Conservation (phyloP, 306 rosid genomes). For the Trifolium dubium region DNA sequence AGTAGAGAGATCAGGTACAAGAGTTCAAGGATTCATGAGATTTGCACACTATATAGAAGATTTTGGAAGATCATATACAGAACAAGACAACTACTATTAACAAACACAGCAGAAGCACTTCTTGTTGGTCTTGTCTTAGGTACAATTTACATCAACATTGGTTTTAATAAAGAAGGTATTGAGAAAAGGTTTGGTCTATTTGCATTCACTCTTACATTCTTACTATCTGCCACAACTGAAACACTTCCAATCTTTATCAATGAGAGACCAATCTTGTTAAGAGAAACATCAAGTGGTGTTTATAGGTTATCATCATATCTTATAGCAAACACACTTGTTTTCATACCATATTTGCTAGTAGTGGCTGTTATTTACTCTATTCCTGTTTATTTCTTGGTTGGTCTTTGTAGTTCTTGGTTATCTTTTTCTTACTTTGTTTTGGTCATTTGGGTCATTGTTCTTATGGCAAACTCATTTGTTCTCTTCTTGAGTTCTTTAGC, state of each 20-base stretch:
- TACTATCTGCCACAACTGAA: slow-evolving; percentile 86
- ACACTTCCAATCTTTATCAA: slow-evolving; percentile 86
- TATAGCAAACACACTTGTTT: slow-evolving; percentile 90
- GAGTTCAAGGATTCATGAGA: slow-evolving; percentile 75
- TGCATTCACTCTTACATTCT: slow-evolving; percentile 89
- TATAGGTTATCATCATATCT: slow-evolving; percentile 86
- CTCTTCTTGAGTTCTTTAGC: slow-evolving; percentile 84
- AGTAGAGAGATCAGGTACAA: slow-evolving; percentile 52
- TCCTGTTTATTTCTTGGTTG: slow-evolving; percentile 87
- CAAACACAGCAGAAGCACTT: slow-evolving; percentile 82
- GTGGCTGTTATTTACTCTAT: slow-evolving; percentile 74
- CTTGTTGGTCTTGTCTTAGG: slow-evolving; percentile 88
- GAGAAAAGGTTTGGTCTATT: slow-evolving; percentile 88
- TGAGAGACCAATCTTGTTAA: slow-evolving; percentile 79
- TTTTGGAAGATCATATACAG: slow-evolving; percentile 87
- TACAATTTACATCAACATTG: slow-evolving; percentile 88
- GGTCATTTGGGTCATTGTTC: slow-evolving; percentile 75
- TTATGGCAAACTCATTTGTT: slow-evolving; percentile 88
- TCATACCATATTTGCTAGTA: slow-evolving; percentile 79
- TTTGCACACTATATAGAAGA: slow-evolving; percentile 59
- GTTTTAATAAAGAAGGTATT: slow-evolving; percentile 69
- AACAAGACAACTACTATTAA: slow-evolving; percentile 75
- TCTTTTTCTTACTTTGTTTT: slow-evolving; percentile 80
- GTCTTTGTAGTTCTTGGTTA: slow-evolving; percentile 79
- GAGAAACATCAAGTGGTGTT: slow-evolving; percentile 90